These are phyloP conservation scores for Cytospora paraplurivora DNA, from an alignment of 2,329 filamentous ascomycete species.

Conservation along the genomic window DNA sequence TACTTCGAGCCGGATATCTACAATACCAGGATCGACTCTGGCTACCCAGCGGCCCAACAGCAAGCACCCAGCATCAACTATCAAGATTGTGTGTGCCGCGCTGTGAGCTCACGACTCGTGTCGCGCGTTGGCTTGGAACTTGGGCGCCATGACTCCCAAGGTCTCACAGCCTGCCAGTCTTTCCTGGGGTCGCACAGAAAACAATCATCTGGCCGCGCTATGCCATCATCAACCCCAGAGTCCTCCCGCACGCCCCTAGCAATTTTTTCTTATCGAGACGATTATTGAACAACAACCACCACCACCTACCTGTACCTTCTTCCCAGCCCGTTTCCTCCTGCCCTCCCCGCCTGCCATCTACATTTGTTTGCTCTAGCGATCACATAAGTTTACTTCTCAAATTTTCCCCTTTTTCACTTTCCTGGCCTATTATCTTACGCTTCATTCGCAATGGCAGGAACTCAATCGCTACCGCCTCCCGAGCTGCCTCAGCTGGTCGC, in stretches of 20 bases:
- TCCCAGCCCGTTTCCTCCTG: background rate
- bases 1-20: background rate
- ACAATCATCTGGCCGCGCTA: background rate
- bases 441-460: slow-evolving; percentile 59
- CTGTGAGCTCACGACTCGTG: slow-evolving; percentile 1
- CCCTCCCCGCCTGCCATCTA: too few relatives aligned
- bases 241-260: background rate
- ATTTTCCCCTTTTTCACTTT: slow-evolving; percentile 3
- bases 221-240: background rate
- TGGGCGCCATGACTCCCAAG: too few relatives aligned
- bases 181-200: background rate
- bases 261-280: background rate
- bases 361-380: too few relatives aligned
- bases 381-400: background rate
- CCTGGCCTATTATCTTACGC: slow-evolving; percentile 31
- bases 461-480: slow-evolving; percentile 92
- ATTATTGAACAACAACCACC: background rate
- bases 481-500: slow-evolving; percentile 88
- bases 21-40: background rate
- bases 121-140: background rate
- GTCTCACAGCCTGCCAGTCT: too few relatives aligned
- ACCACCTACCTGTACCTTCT: background rate
- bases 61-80: background rate
- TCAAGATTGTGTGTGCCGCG: background rate
- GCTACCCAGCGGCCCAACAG: too few relatives aligned